phyloP scores from a whole-genome alignment of 441 rosid species.

The Populus hybrid region DNA sequence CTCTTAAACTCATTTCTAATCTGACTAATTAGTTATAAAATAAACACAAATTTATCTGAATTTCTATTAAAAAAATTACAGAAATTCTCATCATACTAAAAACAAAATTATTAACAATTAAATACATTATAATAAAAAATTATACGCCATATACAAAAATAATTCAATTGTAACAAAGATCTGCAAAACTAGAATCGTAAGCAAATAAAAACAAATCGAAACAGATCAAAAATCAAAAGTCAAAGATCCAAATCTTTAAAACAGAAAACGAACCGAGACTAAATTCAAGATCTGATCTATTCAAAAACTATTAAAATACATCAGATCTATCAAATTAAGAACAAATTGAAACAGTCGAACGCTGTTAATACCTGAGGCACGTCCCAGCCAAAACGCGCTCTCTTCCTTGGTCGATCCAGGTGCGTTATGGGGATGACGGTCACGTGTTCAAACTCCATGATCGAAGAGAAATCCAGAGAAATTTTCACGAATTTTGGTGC shows the following conservation, averaged over 20 bases:
- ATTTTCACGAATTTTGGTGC: neutral
- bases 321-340: neutral
- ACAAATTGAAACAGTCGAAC: neutral
- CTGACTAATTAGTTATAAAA: neutral
- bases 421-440: slow-evolving; percentile 62
- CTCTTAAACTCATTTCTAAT: neutral
- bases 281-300: neutral
- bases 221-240: neutral
- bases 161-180: neutral
- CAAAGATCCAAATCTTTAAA: neutral
- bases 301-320: neutral
- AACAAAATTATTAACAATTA: no score
- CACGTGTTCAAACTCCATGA: slow-evolving; percentile 91
- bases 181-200: neutral
- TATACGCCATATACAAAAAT: neutral
- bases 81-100: neutral
- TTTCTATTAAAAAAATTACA: neutral
- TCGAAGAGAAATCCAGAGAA: slow-evolving; percentile 10
- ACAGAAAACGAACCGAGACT: neutral
- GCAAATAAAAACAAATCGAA: neutral
- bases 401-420: slow-evolving; percentile 82
- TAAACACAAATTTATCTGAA: neutral
- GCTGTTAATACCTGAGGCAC: slow-evolving; percentile 55
- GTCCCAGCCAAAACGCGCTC: slow-evolving; percentile 94
- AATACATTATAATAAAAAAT: no score